A percentile compares a stretch with the other conserved stretches of the same genome.
Conservation (phyloP, 352 stramenopile genomes). For the Globisporangium nagaii region DNA sequence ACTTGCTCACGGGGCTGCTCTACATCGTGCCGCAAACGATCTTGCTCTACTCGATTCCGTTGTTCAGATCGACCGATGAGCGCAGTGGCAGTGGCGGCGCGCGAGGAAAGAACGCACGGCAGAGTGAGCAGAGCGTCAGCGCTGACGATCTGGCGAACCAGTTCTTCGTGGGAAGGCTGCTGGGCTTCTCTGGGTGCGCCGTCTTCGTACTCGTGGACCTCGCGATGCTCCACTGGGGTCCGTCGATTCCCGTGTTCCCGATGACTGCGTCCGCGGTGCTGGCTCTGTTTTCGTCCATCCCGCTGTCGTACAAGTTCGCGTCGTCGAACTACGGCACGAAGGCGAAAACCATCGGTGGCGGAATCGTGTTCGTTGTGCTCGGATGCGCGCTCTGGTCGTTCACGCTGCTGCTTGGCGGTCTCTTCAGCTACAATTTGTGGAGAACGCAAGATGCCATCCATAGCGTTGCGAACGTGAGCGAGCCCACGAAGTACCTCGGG, state of each 20-base stretch:
- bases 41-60: constrained; percentile 29
- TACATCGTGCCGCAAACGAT: constrained; percentile 35
- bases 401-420: constrained; percentile 36
- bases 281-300: constrained; percentile 49
- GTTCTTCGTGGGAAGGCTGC: constrained; percentile 29
- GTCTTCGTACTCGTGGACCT: constrained; percentile 52
- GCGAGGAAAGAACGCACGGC: neutral
- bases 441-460: constrained; percentile 14
- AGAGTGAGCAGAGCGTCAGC: constrained; percentile 3
- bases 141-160: constrained; percentile 23
- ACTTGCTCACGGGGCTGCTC: constrained; percentile 34
- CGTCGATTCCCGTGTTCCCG: constrained; percentile 37
- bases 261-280: constrained; percentile 37
- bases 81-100: neutral
- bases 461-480: neutral
- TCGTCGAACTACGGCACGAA: constrained; percentile 20
- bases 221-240: constrained; percentile 33
- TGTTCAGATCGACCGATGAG: constrained; percentile 21
- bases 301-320: constrained; percentile 40
- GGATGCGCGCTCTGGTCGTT: constrained; percentile 55
- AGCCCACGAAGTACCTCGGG: constrained; percentile 31
- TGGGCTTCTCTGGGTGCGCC: constrained; percentile 33
- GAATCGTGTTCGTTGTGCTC: constrained; percentile 45
- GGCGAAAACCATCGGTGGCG: constrained; percentile 29
- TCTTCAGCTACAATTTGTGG: constrained; percentile 48